Evolutionary conservation across 257 asterid species (phyloP), one percentile per base, ranked within the genome.

Genomic region (Ligustrum vulgare): DNA sequence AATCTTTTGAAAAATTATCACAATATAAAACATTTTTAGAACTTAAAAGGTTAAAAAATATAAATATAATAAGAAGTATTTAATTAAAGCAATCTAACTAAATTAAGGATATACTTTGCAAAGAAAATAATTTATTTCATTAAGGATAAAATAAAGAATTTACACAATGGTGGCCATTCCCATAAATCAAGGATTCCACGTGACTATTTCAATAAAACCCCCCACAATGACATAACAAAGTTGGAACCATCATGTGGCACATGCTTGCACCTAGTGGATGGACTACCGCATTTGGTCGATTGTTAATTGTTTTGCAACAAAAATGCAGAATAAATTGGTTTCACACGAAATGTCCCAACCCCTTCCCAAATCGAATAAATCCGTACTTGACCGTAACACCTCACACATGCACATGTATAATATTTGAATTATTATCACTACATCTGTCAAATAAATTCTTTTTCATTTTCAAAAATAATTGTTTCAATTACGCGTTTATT

Each of bases 351-450:
- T 71, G 65, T 67, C 41, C 67, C 20, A 25, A 64, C 33, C 54
- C 23, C 8, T 18, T 3, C 4, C 35, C 35, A 25, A 54, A 18
- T 10, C n/a, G 72, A 62, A 75, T 74, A 72, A 80, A 56, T 60
- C 78, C 76, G 85, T 82, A 75, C 85, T 8, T 54, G 58, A 35
- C 82, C 82, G 85, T 74, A 82, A 71, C 85, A 66, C 80, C 72
- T 64, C 78, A 36, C 64, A 35, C 37, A 33, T 56, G 66, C 56
- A 11, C 62, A 66, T 75, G 67, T 10, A 23, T 11, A 25, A 4
- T 23, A 6, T 10, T 12, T 25, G 32, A 23, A 8, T 25, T 18
- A 51, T 28, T 41, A 10, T 41, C 49, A 58, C 15, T 8, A 8
- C 65, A 1, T 8, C 0, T 22, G 12, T 6, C 18, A 10, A 23